Evolutionary conservation across 1,139 yeast genomes (phyloP).

Genomic region (Candida sp.): DNA sequence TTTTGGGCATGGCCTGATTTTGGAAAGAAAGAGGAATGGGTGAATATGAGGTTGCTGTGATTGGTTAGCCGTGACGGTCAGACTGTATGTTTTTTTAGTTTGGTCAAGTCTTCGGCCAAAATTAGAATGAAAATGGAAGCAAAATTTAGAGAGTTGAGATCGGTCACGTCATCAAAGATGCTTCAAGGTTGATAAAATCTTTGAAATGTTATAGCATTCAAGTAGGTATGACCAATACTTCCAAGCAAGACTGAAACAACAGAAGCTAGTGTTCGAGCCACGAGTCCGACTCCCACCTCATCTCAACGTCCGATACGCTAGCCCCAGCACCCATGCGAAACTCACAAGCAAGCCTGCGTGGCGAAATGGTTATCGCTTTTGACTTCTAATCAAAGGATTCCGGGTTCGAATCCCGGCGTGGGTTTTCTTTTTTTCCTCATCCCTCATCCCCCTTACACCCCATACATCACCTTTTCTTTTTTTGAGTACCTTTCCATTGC

Average conservation of each 20-base stretch:
- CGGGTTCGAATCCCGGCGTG: slow-evolving; percentile 22
- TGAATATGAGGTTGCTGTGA: not conserved
- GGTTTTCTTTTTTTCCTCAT: slow-evolving; percentile 11
- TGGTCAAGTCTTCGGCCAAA: not conserved
- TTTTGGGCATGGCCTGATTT: too few relatives aligned
- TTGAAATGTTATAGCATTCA: too few relatives aligned
- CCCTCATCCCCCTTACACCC: slow-evolving; percentile 31
- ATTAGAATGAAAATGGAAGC: not conserved
- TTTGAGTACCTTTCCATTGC: not conserved
- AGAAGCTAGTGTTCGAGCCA: too few relatives aligned
- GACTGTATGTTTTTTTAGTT: not conserved
- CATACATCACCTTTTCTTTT: slow-evolving; percentile 55
- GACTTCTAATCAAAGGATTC: slow-evolving; percentile 21
- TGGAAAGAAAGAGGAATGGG: not conserved
- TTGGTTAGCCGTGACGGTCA: not conserved
- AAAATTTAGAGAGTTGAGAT: too few relatives aligned
- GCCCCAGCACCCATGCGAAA: not conserved
- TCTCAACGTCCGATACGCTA: not conserved
- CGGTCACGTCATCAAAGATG: too few relatives aligned
- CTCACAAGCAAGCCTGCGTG: slow-evolving; percentile 2
- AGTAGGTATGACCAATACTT: too few relatives aligned
- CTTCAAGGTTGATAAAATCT: too few relatives aligned
- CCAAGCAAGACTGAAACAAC: too few relatives aligned
- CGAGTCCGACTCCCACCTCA: too few relatives aligned
- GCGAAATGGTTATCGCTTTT: slow-evolving; percentile 21